Evolutionary conservation across 768 basidiomycete species (phyloP).

Genomic region (Paxillus involutus): DNA sequence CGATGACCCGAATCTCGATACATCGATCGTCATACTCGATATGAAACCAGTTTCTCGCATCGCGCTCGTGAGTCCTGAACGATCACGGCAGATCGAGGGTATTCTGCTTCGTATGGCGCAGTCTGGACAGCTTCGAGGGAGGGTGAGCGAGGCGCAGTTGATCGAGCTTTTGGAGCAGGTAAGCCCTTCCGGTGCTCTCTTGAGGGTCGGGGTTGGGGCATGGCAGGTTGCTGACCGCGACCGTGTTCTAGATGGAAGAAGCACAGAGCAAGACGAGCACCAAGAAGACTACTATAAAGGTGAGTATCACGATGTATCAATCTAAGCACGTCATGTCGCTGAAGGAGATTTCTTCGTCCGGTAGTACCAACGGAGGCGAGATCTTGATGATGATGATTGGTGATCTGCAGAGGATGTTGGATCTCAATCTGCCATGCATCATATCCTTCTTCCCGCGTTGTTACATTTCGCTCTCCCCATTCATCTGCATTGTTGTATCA

Average conservation of each 20-base stretch:
- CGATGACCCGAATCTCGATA: too few species aligned
- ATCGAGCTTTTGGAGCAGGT: slow-evolving; percentile 89
- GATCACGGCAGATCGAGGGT: slow-evolving; percentile 77
- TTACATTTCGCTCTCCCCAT: background rate
- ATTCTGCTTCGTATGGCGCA: slow-evolving; percentile 83
- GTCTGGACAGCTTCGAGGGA: slow-evolving; percentile 73
- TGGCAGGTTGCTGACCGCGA: slow-evolving; percentile 9
- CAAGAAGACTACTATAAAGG: slow-evolving; percentile 62
- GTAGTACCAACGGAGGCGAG: slow-evolving; percentile 66
- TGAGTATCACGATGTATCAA: slow-evolving; percentile 22
- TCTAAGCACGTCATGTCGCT: background rate
- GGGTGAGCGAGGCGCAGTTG: slow-evolving; percentile 77
- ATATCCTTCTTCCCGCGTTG: background rate
- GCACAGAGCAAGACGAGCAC: slow-evolving; percentile 46
- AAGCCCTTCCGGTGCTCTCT: background rate
- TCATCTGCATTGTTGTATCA: slow-evolving; percentile 1
- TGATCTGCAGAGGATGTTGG: slow-evolving; percentile 7
- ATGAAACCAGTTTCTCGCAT: slow-evolving; percentile 73
- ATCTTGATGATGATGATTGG: slow-evolving; percentile 64
- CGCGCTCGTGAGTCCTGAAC: slow-evolving; percentile 78
- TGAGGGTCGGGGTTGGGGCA: background rate
- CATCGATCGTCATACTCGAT: background rate
- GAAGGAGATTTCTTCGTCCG: slow-evolving; percentile 5
- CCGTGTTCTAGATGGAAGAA: slow-evolving; percentile 48
- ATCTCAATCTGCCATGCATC: background rate